These are phyloP conservation scores for Mortierella polycephala DNA, from an alignment of 371 early-diverging fungal genomes.

Conservation along the genomic window DNA sequence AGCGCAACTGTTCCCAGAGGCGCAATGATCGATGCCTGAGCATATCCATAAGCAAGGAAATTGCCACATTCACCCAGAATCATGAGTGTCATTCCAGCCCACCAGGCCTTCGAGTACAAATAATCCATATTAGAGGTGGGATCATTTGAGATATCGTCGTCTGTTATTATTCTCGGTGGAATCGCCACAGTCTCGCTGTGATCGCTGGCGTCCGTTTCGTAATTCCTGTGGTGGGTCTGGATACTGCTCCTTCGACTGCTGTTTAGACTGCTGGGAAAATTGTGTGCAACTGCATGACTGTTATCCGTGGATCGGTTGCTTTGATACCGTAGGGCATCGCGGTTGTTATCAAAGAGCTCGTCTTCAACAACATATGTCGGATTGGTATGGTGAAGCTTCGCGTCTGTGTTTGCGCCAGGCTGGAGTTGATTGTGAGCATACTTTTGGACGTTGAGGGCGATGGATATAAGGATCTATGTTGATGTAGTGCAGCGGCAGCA, in stretches of 20 bases:
- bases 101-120: constrained; percentile 73
- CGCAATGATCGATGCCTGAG: constrained; percentile 84
- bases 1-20: constrained; percentile 82
- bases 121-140: constrained; percentile 57
- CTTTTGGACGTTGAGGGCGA: constrained; percentile 79
- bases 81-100: constrained; percentile 81
- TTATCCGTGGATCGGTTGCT: neutral
- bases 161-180: constrained; percentile 10
- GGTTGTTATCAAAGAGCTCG: constrained; percentile 3
- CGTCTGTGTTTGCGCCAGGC: constrained; percentile 16
- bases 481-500: too few species aligned
- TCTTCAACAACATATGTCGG: constrained; percentile 24
- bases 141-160: constrained; percentile 19
- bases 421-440: constrained; percentile 61
- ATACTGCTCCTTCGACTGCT: constrained; percentile 35
- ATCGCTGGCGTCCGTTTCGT: constrained; percentile 10
- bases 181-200: constrained; percentile 29
- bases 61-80: constrained; percentile 72
- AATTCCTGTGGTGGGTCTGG: constrained; percentile 2
- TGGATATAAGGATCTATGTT: constrained; percentile 69
- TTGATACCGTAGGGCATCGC: constrained; percentile 11
- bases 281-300: neutral
- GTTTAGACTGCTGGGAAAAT: constrained; percentile 15
- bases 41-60: constrained; percentile 79
- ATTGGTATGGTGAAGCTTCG: constrained; percentile 14